Percentiles rank a stretch among this genome's conserved stretches.
phyloP scores from a whole-genome alignment of 2,329 filamentous ascomycete genomes.

The Phaeosphaeriaceae sp. region DNA sequence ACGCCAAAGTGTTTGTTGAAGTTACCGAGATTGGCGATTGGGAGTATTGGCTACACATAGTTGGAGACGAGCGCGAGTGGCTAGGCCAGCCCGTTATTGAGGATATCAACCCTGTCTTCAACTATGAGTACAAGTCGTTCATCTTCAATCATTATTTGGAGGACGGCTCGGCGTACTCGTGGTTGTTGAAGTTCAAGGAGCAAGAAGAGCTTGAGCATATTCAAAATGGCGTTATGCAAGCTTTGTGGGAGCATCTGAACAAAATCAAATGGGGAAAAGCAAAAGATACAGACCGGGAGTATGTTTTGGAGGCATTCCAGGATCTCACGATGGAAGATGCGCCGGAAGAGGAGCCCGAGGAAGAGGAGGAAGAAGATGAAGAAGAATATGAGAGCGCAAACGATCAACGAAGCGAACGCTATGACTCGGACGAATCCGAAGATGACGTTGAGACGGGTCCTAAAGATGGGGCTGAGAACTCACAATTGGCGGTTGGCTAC shows the following conservation, averaged over 20 bases:
- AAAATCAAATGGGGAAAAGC: slow-evolving; percentile 92
- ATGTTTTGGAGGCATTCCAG: slow-evolving; percentile 93
- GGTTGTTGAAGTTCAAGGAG: slow-evolving; percentile 91
- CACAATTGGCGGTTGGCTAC: slow-evolving; percentile 92
- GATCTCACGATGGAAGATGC: slow-evolving; percentile 91
- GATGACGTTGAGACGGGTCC: slow-evolving; percentile 73
- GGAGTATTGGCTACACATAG: slow-evolving; percentile 95
- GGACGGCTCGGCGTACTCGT: slow-evolving; percentile 91
- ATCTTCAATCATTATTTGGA: slow-evolving; percentile 97
- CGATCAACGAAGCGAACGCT: slow-evolving; percentile 74
- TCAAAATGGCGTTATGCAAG: slow-evolving; percentile 92
- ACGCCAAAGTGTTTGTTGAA: slow-evolving; percentile 73
- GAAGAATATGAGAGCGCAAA: slow-evolving; percentile 67
- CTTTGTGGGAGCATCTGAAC: slow-evolving; percentile 95
- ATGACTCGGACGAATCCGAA: slow-evolving; percentile 79
- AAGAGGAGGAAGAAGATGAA: slow-evolving; percentile 65
- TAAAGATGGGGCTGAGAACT: slow-evolving; percentile 85
- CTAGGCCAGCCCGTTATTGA: slow-evolving; percentile 83
- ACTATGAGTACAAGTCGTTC: slow-evolving; percentile 98
- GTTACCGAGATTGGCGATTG: slow-evolving; percentile 88
- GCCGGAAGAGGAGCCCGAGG: slow-evolving; percentile 58
- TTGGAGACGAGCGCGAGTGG: slow-evolving; percentile 78
- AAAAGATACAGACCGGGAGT: slow-evolving; percentile 91
- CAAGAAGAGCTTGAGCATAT: slow-evolving; percentile 81
- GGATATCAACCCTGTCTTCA: slow-evolving; percentile 97